Percentiles rank a stretch among this genome's conserved stretches.
phyloP scores from a whole-genome alignment of 352 stramenopile genomes.

The Globisporangium spiculum region DNA sequence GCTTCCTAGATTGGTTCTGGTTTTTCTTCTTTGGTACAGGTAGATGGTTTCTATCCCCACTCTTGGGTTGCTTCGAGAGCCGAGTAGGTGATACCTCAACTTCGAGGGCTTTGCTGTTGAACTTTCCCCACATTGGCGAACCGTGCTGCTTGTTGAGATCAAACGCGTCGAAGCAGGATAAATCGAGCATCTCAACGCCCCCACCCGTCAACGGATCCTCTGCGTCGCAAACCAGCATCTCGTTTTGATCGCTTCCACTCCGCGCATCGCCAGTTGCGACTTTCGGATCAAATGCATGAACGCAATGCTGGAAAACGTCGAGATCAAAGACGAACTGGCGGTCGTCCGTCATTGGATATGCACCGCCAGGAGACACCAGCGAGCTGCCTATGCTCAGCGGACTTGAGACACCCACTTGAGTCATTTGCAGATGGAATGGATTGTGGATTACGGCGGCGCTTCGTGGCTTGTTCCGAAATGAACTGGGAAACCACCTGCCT shows the following conservation, averaged over 20 bases:
- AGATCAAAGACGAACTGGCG: slow-evolving; percentile 37
- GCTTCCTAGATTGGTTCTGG: slow-evolving; percentile 26
- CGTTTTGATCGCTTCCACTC: not conserved
- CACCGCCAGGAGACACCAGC: no score
- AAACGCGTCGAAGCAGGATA: not conserved
- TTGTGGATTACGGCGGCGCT: not conserved
- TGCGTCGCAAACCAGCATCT: not conserved
- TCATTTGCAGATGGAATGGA: not conserved
- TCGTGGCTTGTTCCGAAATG: not conserved
- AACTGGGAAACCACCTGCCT: not conserved
- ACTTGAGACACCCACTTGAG: not conserved
- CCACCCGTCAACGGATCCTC: not conserved
- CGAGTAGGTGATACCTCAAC: not conserved
- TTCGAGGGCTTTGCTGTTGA: no score
- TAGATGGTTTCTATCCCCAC: no score
- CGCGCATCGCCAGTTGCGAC: slow-evolving; percentile 13
- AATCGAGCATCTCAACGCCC: not conserved
- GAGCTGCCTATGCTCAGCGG: not conserved
- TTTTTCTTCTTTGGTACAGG: slow-evolving; percentile 46
- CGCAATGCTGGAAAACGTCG: slow-evolving; percentile 42
- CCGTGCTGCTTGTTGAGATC: not conserved
- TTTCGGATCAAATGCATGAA: slow-evolving; percentile 2
- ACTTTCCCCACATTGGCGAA: no score
- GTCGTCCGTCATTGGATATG: not conserved
- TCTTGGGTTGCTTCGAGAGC: not conserved